Conservation (phyloP, 2,329 filamentous ascomycete genomes). For the Grosmannia huntii region DNA sequence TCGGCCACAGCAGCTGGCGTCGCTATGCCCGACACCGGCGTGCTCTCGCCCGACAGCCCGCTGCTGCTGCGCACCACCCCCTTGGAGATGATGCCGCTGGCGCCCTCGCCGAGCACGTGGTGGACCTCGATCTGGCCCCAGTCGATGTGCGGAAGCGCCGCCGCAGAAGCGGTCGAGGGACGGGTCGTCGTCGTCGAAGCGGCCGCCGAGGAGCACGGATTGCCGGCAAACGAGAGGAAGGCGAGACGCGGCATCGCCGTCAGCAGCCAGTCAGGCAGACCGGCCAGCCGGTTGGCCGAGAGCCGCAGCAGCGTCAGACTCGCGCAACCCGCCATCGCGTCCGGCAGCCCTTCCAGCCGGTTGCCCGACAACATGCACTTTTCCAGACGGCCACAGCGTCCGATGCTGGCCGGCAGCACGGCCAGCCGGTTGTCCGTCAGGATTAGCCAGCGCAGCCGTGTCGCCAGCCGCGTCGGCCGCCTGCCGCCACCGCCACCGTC, state of each 20-base stretch:
- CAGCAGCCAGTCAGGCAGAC: constrained; percentile 30
- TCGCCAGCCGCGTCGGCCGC: constrained; percentile 20
- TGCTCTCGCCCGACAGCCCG: constrained; percentile 1
- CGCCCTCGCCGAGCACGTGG: constrained; percentile 28
- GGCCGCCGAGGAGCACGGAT: constrained; percentile 24
- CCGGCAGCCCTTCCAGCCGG: constrained; percentile 24
- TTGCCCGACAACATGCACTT: constrained; percentile 39
- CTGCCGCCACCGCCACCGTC: background rate
- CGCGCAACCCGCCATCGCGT: constrained; percentile 28
- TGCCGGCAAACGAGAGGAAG: constrained; percentile 34
- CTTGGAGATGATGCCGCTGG: constrained; percentile 32
- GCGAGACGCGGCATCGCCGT: constrained; percentile 27
- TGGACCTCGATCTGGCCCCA: constrained; percentile 28
- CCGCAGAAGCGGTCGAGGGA: constrained; percentile 3
- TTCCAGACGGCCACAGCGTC: constrained; percentile 27
- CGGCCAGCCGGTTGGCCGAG: constrained; percentile 26
- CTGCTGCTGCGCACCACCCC: constrained; percentile 16
- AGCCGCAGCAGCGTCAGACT: constrained; percentile 31
- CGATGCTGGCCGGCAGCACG: constrained; percentile 27
- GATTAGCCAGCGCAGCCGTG: constrained; percentile 32
- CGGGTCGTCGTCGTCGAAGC: background rate
- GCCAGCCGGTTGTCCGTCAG: constrained; percentile 31
- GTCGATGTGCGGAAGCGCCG: constrained; percentile 22
- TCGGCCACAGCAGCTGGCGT: constrained; percentile 12
- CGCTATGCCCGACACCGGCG: constrained; percentile 5